These are phyloP conservation scores for Aristolochia fimbriata DNA, from an alignment of 164 flowering plant genomes.

Conservation along the genomic window DNA sequence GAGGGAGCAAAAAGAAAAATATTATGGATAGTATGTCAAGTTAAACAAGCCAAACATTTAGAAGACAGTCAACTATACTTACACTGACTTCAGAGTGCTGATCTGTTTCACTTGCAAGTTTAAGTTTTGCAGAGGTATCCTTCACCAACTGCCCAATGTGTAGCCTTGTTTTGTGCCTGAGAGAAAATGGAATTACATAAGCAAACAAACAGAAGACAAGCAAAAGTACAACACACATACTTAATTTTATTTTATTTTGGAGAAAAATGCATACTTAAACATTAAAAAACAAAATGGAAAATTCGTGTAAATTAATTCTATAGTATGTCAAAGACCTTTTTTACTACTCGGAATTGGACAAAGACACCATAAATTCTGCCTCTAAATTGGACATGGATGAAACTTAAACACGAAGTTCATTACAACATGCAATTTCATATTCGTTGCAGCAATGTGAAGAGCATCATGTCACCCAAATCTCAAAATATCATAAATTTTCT, in stretches of 20 bases:
- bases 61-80: conserved; percentile 16
- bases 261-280: not conserved
- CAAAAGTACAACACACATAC: not conserved
- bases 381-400: not conserved
- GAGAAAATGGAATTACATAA: not conserved
- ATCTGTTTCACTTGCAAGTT: conserved; percentile 62
- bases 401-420: not conserved
- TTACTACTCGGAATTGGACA: too few species aligned
- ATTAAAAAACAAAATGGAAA: not conserved
- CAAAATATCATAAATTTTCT: too few species aligned
- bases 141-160: conserved; percentile 57
- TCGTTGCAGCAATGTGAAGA: too few species aligned
- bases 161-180: conserved; percentile 54
- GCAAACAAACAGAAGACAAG: not conserved
- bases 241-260: too few species aligned
- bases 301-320: not conserved
- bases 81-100: conserved; percentile 42
- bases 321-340: too few species aligned
- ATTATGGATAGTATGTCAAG: too few species aligned
- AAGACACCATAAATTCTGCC: too few species aligned
- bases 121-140: conserved; percentile 56
- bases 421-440: too few species aligned
- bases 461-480: too few species aligned
- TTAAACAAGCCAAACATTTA: too few species aligned
- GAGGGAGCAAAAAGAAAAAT: too few species aligned